Base-by-base conservation (phyloP, 345 rosid genomes). In the Raphanus raphanistrum region DNA sequence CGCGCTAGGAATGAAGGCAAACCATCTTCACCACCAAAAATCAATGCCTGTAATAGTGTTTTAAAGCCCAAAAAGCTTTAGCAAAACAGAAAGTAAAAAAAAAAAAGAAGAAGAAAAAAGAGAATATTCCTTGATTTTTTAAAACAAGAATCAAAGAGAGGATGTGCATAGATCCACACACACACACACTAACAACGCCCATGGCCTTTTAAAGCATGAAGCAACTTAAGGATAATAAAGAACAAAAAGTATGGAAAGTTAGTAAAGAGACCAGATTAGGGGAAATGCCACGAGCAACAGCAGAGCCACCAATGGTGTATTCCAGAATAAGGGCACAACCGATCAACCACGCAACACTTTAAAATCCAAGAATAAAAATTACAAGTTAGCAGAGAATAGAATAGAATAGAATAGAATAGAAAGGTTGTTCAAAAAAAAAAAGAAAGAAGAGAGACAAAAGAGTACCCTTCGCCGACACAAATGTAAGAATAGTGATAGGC, bases 401-500 rank as follows among this genome's bases (percentile, higher is more conserved):
- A 36, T 1, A 25, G 26, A 50, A 38, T 21, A 26, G 2, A 13
- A 45, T 0, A 0, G 16, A 29, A 5, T 38, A 8, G 9, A 2
- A 62, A 58, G 52, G n/a, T n/a, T n/a, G n/a, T n/a, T n/a, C n/a
- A n/a, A n/a, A n/a, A n/a, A n/a, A n/a, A n/a, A n/a, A n/a, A n/a
- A n/a, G n/a, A n/a, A n/a, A n/a, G n/a, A 70, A 25, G 17, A 54
- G 12, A 5, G 12, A 43, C 3, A 12, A 13, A 12, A 0, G 8
- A 9, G 33, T 61, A 94, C 98, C 98, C 97, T 88, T 95, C 99
- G 38, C 99, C 99, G 8, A 90, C 87, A 79, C 99, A 95, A 64
- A 95, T 92, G 87, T 95, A 95, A 1, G 99, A 83, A 83, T 92
- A 95, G 70, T 95, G 99, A 80, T 95, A 95, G n/a, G 99, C 99